These are phyloP conservation scores for Pharnaceum exiguum DNA, from an alignment of 148 eudicot genomes.

Conservation along the genomic window DNA sequence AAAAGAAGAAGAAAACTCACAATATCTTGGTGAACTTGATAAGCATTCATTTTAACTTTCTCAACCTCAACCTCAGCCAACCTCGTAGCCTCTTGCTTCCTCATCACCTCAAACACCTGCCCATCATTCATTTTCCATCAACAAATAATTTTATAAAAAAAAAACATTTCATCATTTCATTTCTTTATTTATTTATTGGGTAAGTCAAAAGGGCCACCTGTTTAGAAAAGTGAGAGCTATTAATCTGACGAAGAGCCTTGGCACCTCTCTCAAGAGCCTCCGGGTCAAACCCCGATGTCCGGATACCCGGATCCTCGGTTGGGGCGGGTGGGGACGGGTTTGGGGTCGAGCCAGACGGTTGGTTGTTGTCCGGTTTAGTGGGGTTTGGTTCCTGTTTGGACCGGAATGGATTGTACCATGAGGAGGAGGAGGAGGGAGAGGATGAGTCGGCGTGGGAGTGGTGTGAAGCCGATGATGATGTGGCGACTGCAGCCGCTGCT, in stretches of 20 bases:
- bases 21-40: conserved; percentile 52
- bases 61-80: conserved; percentile 68
- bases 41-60: conserved; percentile 49
- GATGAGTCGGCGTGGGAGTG: conserved; percentile 48
- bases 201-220: conserved; percentile 31
- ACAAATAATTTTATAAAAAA: not conserved
- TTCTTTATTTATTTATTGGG: not conserved
- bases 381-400: too few relatives aligned
- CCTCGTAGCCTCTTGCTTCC: conserved; percentile 79
- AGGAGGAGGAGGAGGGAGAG: conserved; percentile 45
- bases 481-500: conserved; percentile 43
- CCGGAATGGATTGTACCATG: too few relatives aligned
- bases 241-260: conserved; percentile 66
- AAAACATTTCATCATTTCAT: not conserved
- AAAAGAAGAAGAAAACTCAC: conserved; percentile 26
- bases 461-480: conserved; percentile 29
- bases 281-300: conserved; percentile 57
- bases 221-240: conserved; percentile 51
- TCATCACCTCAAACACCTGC: conserved; percentile 76
- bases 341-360: not conserved
- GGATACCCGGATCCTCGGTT: conserved; percentile 44
- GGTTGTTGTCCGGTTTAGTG: not conserved
- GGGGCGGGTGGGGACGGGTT: conserved; percentile 19
- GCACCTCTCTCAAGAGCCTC: conserved; percentile 81
- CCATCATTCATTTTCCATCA: not conserved